Base-by-base conservation (phyloP, 1,284 basidiomycete genomes). In the Pseudozyma tsukubaensis region DNA sequence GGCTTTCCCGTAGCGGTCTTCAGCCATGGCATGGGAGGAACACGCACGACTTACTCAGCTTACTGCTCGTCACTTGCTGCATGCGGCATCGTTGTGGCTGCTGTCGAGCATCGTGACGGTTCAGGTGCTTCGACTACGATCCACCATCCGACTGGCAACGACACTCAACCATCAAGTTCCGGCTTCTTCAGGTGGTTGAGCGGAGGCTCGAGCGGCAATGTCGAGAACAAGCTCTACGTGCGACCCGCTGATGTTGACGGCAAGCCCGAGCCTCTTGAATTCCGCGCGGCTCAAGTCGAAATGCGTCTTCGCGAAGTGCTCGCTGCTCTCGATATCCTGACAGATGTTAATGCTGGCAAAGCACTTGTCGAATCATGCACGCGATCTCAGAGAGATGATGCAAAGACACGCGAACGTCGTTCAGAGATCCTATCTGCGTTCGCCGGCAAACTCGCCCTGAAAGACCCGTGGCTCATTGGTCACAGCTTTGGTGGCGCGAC, bases 71-170 rank as follows among this genome's bases (percentile, higher is more conserved):
- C 66, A 5, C 68, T 82, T 3, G 80, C 80, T 1, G 59, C 57
- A 3, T 71, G 76, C 2, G 80, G 80, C 24, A 67, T 79, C 32
- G 59, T 82, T 16, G 74, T 82, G 8, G 77, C 76, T 14, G 79
- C 80, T 14, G 59, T 82, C 10, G 80, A 82, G 50, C 80, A 82
- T 48, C 54, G 80, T 11, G 80, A 82, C 56, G 76, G 77, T 1
- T 78, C 78, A 8, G 59, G 60, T 0, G 64, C 79, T 3, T 74
- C 59, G 3, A 79, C 77, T 1, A 64, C 59, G 7, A 66, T 79
- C 45, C 60, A 70, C 35, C 60, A 67, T 37, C 54, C 73, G 9
- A 6, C 16, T 12, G 29, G 10, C 4, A 57, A 65, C 11, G 58
- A 52, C 12, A 39, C n/a, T 4, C 37, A 36, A 3, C n/a, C 24